Base-by-base conservation (phyloP, 352 stramenopile species). In the Globisporangium emineosum region DNA sequence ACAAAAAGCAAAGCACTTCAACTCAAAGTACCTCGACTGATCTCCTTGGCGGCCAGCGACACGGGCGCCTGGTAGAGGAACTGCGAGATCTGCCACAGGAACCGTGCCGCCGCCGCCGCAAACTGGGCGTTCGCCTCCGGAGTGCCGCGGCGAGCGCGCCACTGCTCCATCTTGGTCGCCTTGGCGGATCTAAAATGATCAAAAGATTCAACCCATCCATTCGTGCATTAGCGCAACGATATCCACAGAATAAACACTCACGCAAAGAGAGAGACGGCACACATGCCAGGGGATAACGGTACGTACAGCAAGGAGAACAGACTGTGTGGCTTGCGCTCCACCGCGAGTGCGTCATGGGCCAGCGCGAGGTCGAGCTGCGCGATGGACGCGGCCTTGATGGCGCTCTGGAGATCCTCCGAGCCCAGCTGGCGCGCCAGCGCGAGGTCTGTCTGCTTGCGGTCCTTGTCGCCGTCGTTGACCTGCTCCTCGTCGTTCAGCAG, bases 331-430 rank as follows among this genome's bases (percentile, higher is more conserved):
- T 88, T 80, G 55, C 70, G 77, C 45, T 88, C 83, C 1, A 79
- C 70, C 12, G 71, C 62, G 8, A 93, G 66, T 53, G 68, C 62
- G 33, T 86, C 79, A 60, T 90, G 71, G 17, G 66, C 67, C 13
- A 93, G 69, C 61, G 68, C 82, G 33, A 74, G 54, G 57, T 91
- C 82, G 27, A 93, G 57, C 64, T 93, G 80, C 3, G 68, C 76
- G 13, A 91, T 59, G 21, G 82, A 86, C 33, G 84, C 76, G 13
- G 49, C 12, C 25, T 78, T 75, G 25, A 93, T 61, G 19, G 84
- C 82, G 8, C 37, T 32, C 15, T 61, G 65, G 29, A 89, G 66
- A 49, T 89, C 84, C 5, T 91, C 82, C 8, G 62, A 52, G 30
- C 19, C 55, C 27, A 93, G 71, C 53, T 67, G 62, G 32, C 78